Base-by-base conservation (phyloP, 768 basidiomycete genomes). In the Favolaschia claudopus region DNA sequence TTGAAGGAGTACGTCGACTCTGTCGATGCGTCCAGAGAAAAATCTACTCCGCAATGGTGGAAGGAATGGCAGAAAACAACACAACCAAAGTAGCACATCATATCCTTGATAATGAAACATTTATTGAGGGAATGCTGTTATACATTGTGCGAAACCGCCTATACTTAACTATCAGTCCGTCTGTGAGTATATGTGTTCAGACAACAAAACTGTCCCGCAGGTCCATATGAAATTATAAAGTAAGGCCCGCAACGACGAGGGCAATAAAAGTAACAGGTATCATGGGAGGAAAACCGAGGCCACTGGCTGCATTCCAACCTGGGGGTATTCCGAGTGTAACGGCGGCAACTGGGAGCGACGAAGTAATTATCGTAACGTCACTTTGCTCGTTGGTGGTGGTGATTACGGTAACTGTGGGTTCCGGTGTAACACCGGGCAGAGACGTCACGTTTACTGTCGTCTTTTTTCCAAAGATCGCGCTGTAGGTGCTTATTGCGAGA, bases 401-500 rank as follows among this genome's bases (percentile, higher is more conserved):
- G 40, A 89, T 37, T 7, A 34, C 29, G 22, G 49, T 52, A 22
- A 54, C 43, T 8, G 58, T 60, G 12, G 63, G 55, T 2, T 31
- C 33, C 19, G 58, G 55, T n/a, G 63, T 48, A 28, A 64, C 55
- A 22, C 25, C 32, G 15, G 90, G 89, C 12, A 93, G 72, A 7
- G 79, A 84, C 1, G 88, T 82, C 27, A 73, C 76, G 61, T 83
- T 86, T 39, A 74, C 68, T 7, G 55, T 45, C 38, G 71, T 71
- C 60, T 76, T 60, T 61, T 73, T 57, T 19, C 75, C 83, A 45
- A 89, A 72, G 25, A 91, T 75, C 0, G 91, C 79, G 32, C 72
- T 77, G 67, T 93, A 93, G 4, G 91, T 91, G 70, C 85, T 87
- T 1, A 86, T 88, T 17, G 85, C 91, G 20, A 92, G 84, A 32